Percentiles rank a stretch among this genome's conserved stretches.
Evolutionary conservation across 805 yeast species (phyloP).

Genomic region (Blastobotrys parvus): DNA sequence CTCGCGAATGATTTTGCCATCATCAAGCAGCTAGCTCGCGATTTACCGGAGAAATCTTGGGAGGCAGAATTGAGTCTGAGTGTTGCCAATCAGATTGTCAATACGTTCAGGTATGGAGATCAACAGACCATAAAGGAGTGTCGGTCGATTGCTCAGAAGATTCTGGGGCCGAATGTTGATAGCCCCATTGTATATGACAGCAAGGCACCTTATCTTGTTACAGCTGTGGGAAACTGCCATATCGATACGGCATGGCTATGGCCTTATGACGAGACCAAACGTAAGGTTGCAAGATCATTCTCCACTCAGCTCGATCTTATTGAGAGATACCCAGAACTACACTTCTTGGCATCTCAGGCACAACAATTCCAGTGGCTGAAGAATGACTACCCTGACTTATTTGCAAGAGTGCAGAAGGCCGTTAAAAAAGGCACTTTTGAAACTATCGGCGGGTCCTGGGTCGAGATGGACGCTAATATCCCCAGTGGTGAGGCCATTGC

Average conservation of each 20-base stretch:
- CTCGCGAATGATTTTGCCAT: conserved; percentile 73
- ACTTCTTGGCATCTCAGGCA: conserved; percentile 88
- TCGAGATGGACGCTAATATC: conserved; percentile 77
- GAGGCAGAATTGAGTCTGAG: conserved; percentile 72
- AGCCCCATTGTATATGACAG: conserved; percentile 50
- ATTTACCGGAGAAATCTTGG: conserved; percentile 58
- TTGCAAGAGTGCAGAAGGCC: conserved; percentile 45
- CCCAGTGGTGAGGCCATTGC: conserved; percentile 75
- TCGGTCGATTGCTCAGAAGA: conserved; percentile 50
- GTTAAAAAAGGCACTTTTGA: conserved; percentile 58
- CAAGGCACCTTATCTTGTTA: conserved; percentile 43
- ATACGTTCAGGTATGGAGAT: conserved; percentile 63
- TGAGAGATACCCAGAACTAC: conserved; percentile 81
- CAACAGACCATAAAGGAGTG: conserved; percentile 45
- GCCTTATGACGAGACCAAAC: conserved; percentile 92
- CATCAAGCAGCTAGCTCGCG: conserved; percentile 78
- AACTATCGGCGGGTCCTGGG: conserved; percentile 87
- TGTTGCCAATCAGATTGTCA: conserved; percentile 68
- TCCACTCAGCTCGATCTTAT: conserved; percentile 78
- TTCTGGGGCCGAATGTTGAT: conserved; percentile 57
- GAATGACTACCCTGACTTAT: conserved; percentile 75
- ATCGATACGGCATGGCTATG: conserved; percentile 97
- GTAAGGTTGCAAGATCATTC: conserved; percentile 91
- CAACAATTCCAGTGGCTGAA: conserved; percentile 90
- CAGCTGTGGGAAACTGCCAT: conserved; percentile 86